Evolutionary conservation across 2,329 filamentous ascomycete species (phyloP), one percentile per base, ranked within the genome.

Genomic region (Dothideomycetes sp.): DNA sequence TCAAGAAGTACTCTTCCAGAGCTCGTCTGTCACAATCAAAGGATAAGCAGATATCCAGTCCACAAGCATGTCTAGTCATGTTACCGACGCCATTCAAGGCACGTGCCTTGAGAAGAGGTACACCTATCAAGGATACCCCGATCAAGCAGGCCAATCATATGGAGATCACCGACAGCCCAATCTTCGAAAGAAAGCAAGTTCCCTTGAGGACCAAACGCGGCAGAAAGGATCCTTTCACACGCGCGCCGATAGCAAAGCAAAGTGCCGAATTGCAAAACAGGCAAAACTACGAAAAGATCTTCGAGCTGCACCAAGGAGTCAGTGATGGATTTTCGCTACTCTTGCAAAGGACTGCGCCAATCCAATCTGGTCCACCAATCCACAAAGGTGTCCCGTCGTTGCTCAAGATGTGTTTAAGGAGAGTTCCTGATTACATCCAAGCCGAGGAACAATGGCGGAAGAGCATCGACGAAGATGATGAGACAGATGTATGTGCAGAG

Each of bases 401-500:
- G 6, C 52, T 62, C 43, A 48, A 49, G 6, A 56, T 56, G 3
- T 68, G 65, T 39, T 45, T 68, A 20, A 54, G 56, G 10, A 56
- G 57, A 34, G 51, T 68, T 10, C 63, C 65, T 1, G 52, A 52
- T 10, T 65, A 65, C 31, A 64, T 68, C 22, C 55, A 54, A 19
- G 49, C 60, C 2, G 61, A 65, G 33, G 58, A 62, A 25, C 41
- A 62, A 25, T 64, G 61, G 45, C 55, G 56, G 4, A 48, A 54
- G 15, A 47, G 59, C 10, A 55, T 59, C 22, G 44, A 51, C 13
- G 46, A 51, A 4, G 57, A 60, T 10, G 54, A 57, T 4, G 55
- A 55, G 8, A 51, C 54, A 4, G 63, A 66, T 34, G 46, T 61
- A 6, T 50, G 53, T 5, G 53, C 51, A 12, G 61, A 64, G 19